Evolutionary conservation across 176 grass and related monocot genomes (phyloP), one percentile per base, ranked within the genome.

Genomic region (Melocanna baccifera): DNA sequence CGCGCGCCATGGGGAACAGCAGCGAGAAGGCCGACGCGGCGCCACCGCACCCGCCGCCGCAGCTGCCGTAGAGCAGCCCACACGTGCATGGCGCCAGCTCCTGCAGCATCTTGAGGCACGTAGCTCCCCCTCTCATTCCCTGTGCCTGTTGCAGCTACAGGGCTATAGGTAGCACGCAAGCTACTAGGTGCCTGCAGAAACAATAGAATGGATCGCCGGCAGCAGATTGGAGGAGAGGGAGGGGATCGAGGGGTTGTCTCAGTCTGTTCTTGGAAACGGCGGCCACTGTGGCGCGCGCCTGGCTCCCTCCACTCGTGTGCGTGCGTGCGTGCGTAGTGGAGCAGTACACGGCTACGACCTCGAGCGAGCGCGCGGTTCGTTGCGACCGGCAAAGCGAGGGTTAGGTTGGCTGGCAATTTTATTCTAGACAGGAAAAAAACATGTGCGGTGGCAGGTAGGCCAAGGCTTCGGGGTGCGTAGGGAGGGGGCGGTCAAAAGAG

Each of bases 41-140:
- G 61, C 81, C 76, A 20, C 82, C 30, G 77, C 76, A 73, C 68
- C 76, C 57, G 61, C 80, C 84, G 86, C 85, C 88, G 82, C 80
- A 74, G 51, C 55, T 71, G 9, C 79, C 79, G 73, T 67, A 59
- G 65, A 59, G 76, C 63, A 70, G 58, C 37, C 81, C 88, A 48
- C 87, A 93, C 67, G 85, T 71, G 81, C 88, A 91, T 78, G 81
- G 71, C 72, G 40, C 22, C 48, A 73, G 5, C 84, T 94, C 79
- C 81, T 88, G 75, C 69, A 90, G 56, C 90, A 90, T 88, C 51
- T 19, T 20, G 25, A 48, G 13, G 43, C 26, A 32, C 13, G 25
- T 30, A 63, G 28, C 26, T 7, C 56, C 7, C 61, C 16, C 61
- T 1, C 55, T 23, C 55, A 28, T 11, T 62, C 25, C 23, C 59